Percentiles rank a stretch among this genome's conserved stretches.
Conservation (phyloP, 768 basidiomycete species). For the Punctularia strigosozonata region DNA sequence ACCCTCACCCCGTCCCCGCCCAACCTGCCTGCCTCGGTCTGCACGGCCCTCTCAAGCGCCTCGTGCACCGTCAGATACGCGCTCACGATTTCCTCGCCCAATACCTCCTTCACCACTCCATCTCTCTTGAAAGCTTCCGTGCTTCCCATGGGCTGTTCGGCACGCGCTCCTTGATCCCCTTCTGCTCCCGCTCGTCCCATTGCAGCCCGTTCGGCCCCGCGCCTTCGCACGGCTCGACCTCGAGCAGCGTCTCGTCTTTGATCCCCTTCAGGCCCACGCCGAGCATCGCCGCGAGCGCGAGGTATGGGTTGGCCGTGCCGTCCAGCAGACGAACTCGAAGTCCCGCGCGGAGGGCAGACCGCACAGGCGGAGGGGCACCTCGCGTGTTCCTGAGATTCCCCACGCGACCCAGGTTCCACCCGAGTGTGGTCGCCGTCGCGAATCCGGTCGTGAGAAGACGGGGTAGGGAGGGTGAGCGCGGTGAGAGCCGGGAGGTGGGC, state of each 20-base stretch:
- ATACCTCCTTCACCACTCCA: too few relatives aligned
- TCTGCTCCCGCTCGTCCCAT: too few relatives aligned
- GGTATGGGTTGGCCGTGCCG: constrained; percentile 51
- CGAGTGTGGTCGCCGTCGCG: constrained; percentile 54
- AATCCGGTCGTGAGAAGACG: constrained; percentile 53
- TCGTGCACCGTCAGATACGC: too few relatives aligned
- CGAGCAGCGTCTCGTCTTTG: constrained; percentile 26
- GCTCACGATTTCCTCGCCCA: too few relatives aligned
- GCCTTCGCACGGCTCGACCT: constrained; percentile 24
- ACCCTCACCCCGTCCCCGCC: too few relatives aligned
- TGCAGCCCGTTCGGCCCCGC: too few relatives aligned
- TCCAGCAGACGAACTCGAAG: constrained; percentile 57
- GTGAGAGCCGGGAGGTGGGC: constrained; percentile 42
- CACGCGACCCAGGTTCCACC: constrained; percentile 62
- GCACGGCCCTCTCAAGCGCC: too few relatives aligned
- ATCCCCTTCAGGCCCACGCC: constrained; percentile 41
- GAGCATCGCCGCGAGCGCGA: constrained; percentile 45
- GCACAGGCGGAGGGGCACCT: constrained; percentile 50
- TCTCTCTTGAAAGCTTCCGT: too few relatives aligned
- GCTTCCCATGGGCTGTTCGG: too few relatives aligned
- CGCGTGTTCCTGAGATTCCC: constrained; percentile 63
- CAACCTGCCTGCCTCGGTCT: too few relatives aligned
- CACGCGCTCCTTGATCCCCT: too few relatives aligned
- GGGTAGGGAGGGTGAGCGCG: constrained; percentile 46
- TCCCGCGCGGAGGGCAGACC: constrained; percentile 40